A percentile compares a stretch with the other conserved stretches of the same genome.
Evolutionary conservation across 2,329 filamentous ascomycete species (phyloP).

Genomic region (Aaosphaeria arxii): DNA sequence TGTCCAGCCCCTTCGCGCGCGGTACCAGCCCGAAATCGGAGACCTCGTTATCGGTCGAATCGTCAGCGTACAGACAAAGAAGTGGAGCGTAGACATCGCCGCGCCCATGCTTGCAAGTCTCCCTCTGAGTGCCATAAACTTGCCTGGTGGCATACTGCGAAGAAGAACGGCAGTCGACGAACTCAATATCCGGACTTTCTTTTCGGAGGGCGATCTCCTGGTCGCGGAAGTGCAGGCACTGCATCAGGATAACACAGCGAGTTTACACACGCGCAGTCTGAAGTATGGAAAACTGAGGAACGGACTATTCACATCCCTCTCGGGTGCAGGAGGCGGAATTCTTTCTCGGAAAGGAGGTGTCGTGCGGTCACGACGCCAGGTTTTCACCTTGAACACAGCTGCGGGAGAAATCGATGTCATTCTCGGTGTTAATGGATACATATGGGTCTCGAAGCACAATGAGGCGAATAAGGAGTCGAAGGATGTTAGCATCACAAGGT

Average conservation of each 20-base stretch:
- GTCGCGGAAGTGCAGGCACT: constrained; percentile 93
- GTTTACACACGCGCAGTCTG: constrained; percentile 82
- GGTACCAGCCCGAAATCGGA: constrained; percentile 94
- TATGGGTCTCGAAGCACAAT: constrained; percentile 87
- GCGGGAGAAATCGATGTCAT: constrained; percentile 75
- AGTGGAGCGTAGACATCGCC: constrained; percentile 94
- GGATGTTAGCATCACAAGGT: constrained; percentile 68
- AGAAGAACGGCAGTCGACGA: constrained; percentile 94
- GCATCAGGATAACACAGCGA: constrained; percentile 79
- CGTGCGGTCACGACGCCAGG: constrained; percentile 77
- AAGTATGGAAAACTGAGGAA: constrained; percentile 96
- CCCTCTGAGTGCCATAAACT: constrained; percentile 85
- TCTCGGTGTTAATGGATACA: constrained; percentile 93
- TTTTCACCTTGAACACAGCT: constrained; percentile 68
- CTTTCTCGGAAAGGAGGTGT: constrained; percentile 62
- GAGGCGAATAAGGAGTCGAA: constrained; percentile 55
- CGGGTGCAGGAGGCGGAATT: constrained; percentile 69
- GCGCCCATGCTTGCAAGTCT: constrained; percentile 81
- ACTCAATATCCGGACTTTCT: constrained; percentile 95
- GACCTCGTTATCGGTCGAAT: constrained; percentile 94
- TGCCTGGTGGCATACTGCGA: constrained; percentile 88
- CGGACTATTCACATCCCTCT: constrained; percentile 81
- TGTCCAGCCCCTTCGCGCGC: constrained; percentile 82
- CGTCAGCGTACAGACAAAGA: constrained; percentile 85
- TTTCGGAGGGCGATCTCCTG: constrained; percentile 88